phyloP scores from a whole-genome alignment of 2,329 filamentous ascomycete species.

The Orbilia ellipsospora region DNA sequence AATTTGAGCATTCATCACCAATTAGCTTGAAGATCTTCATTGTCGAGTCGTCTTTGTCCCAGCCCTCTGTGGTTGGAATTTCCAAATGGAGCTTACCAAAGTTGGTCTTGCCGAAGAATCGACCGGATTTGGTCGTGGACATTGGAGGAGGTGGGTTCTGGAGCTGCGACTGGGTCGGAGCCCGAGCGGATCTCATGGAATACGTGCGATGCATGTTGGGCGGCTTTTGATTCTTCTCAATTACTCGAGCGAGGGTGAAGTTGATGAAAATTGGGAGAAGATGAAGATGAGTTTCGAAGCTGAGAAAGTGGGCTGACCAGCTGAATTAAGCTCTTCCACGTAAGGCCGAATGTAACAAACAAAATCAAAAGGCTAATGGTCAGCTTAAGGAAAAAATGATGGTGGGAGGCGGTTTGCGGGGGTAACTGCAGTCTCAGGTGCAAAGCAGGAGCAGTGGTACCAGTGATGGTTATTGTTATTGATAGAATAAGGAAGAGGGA shows the following conservation, averaged over 20 bases:
- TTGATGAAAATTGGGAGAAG: not conserved
- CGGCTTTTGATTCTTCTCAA: not conserved
- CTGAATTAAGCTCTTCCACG: conserved; percentile 3
- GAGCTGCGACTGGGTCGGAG: conserved; percentile 89
- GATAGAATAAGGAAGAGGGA: not conserved
- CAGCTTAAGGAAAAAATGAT: too few species aligned
- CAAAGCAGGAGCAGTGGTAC: too few species aligned
- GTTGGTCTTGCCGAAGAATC: conserved; percentile 86
- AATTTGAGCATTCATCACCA: not conserved
- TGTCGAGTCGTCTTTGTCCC: conserved; percentile 23
- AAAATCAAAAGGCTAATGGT: not conserved
- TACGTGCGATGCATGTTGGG: conserved; percentile 93
- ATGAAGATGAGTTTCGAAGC: not conserved
- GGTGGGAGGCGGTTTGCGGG: conserved; percentile 24
- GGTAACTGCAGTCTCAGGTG: too few species aligned
- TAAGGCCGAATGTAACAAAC: conserved; percentile 19
- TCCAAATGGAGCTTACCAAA: conserved; percentile 74
- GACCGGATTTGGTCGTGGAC: conserved; percentile 88
- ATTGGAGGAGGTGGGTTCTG: conserved; percentile 93
- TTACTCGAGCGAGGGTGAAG: not conserved
- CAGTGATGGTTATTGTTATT: not conserved
- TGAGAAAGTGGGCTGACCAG: conserved; percentile 21
- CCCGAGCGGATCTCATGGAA: conserved; percentile 96
- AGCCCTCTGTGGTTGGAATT: conserved; percentile 4
- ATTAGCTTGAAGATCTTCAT: too few species aligned